phyloP scores from a whole-genome alignment of 305 asterid species.

The Salvia sclarea region DNA sequence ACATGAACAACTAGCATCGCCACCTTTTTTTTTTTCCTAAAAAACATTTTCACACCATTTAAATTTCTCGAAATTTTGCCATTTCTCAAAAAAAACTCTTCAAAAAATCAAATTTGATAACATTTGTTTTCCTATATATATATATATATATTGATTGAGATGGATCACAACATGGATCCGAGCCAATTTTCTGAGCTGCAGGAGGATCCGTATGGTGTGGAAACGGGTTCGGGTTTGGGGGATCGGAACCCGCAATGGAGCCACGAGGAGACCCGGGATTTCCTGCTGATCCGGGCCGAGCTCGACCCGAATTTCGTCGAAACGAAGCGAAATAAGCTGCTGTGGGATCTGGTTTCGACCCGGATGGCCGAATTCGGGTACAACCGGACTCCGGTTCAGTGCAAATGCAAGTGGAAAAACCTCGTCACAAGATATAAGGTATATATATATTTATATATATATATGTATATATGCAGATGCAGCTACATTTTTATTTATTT shows the following conservation, averaged over 20 bases:
- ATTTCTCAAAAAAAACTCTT: too few species aligned
- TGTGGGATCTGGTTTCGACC: constrained; percentile 71
- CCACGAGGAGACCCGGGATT: constrained; percentile 65
- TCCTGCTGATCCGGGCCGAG: constrained; percentile 69
- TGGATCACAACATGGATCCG: too few species aligned
- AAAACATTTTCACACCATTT: constrained; percentile 20
- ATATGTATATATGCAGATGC: too few species aligned
- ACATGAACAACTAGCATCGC: background rate
- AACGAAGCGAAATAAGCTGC: constrained; percentile 62
- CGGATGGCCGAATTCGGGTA: constrained; percentile 71
- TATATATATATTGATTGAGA: too few species aligned
- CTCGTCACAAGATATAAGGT: constrained; percentile 85
- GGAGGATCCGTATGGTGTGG: constrained; percentile 32
- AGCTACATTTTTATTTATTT: too few species aligned
- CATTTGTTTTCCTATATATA: too few species aligned
- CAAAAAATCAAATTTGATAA: too few species aligned
- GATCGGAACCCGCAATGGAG: constrained; percentile 82
- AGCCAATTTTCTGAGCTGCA: constrained; percentile 36
- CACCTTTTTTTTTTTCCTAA: background rate
- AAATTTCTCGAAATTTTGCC: too few species aligned
- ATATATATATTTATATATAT: too few species aligned
- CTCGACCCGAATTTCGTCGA: constrained; percentile 73
- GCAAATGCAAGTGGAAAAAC: constrained; percentile 93
- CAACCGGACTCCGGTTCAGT: constrained; percentile 67
- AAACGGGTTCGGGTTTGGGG: constrained; percentile 2